phyloP scores from a whole-genome alignment of 2,329 filamentous ascomycete genomes.

The Colletotrichum nymphaeae region DNA sequence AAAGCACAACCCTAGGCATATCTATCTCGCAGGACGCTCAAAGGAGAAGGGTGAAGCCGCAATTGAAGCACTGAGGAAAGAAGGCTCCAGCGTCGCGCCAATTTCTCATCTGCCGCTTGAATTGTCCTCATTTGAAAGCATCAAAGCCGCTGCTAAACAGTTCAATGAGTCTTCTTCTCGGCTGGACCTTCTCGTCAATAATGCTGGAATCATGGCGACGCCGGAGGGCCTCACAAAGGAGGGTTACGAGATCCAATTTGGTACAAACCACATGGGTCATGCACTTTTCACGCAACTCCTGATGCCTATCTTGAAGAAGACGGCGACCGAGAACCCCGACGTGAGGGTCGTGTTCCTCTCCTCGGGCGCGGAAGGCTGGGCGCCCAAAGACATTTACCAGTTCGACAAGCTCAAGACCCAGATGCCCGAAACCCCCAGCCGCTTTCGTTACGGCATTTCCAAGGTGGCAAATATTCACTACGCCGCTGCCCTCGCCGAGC shows the following conservation, averaged over 20 bases:
- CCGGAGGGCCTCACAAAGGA: constrained; percentile 41
- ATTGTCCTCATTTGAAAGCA: constrained; percentile 30
- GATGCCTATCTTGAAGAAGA: constrained; percentile 39
- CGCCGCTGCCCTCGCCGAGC: constrained; percentile 44
- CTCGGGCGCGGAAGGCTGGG: constrained; percentile 40
- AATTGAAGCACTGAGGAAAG: constrained; percentile 17
- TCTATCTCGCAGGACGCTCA: constrained; percentile 36
- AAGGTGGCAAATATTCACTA: constrained; percentile 48
- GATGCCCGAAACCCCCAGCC: constrained; percentile 37
- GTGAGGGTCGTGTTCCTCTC: constrained; percentile 46
- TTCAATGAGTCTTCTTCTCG: constrained; percentile 29
- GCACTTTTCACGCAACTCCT: constrained; percentile 41
- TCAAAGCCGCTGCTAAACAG: constrained; percentile 32
- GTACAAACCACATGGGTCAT: constrained; percentile 45
- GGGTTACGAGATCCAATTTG: constrained; percentile 46
- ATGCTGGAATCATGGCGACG: constrained; percentile 42
- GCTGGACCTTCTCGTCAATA: constrained; percentile 47
- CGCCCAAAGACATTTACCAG: constrained; percentile 41
- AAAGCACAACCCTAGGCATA: constrained; percentile 43
- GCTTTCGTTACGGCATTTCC: constrained; percentile 46
- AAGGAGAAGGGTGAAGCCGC: constrained; percentile 26
- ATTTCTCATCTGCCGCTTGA: constrained; percentile 27
- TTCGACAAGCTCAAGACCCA: constrained; percentile 45
- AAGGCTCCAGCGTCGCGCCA: background rate
- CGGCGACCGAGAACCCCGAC: constrained; percentile 33